Base-by-base conservation (phyloP, 768 basidiomycete genomes). In the Leccinum subgranulosum region DNA sequence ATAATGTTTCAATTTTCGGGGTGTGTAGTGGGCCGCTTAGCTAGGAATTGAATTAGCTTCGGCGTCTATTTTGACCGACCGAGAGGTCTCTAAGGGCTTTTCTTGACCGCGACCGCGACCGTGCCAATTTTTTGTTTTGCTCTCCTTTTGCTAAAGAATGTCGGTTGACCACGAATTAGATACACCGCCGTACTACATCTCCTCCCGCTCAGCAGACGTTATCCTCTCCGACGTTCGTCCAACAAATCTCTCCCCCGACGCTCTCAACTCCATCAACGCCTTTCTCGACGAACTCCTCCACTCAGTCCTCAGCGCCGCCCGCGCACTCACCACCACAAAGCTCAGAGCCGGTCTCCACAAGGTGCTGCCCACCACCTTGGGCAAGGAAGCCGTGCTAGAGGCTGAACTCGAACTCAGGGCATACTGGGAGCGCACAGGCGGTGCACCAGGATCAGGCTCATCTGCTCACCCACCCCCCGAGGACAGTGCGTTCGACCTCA, bases 191-290 rank as follows among this genome's bases (percentile, higher is more conserved):
- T 79, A 76, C 53, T 98, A 92, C 74, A 84, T 97, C 60, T 92
- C 90, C 27, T 73, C 85, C 14, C 84, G 85, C 62, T 93, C 92
- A 33, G 92, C 94, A 47, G 92, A 96, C 74, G 85, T 92, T 60
- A 88, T 97, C 67, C 85, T 98, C 53, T 93, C 91, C 58, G 94
- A 98, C 65, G 84, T 95, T 55, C 87, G 94, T 19, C 92, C 92
- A n/a, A 94, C 92, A 63, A 88, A 85, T 70, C 83, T 96, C 74
- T 85, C 86, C 61, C 68, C 79, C 19, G 85, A 93, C 53, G 88
- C 91, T n/a, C 84, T 97, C 49, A 78, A 77, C 58, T 81, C 82
- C 58, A 82, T 94, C 76, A 94, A 94, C 71, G 82, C 85, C 60
- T 74, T 92, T 48, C 80, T 94, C 58, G 93, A 94, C 75, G 93